These are phyloP conservation scores for Coniochaeta hoffmannii DNA, from an alignment of 2,329 filamentous ascomycete species.

Conservation along the genomic window DNA sequence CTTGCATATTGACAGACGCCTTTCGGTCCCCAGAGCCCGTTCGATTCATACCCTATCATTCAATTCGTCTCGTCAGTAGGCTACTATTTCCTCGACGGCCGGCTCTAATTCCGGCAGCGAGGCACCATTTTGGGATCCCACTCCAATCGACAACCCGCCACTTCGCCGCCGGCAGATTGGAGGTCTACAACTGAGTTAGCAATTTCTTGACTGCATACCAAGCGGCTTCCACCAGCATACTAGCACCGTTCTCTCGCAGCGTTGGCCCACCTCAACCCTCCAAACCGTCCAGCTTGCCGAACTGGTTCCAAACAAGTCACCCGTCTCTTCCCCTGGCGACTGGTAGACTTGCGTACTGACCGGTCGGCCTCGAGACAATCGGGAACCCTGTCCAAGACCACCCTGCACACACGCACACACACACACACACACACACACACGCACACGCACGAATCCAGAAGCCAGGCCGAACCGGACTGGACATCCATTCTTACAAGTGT, in stretches of 20 bases:
- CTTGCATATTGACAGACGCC: neutral
- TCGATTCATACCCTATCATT: neutral
- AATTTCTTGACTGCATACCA: neutral
- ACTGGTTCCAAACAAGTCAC: neutral
- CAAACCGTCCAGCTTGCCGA: neutral
- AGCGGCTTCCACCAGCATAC: neutral
- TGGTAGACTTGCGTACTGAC: conserved; percentile 10
- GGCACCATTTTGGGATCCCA: neutral
- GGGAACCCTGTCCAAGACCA: neutral
- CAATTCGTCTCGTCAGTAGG: neutral
- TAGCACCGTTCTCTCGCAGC: neutral
- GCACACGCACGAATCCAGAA: conserved; percentile 25
- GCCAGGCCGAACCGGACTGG: conserved; percentile 17
- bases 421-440: conserved; percentile 12
- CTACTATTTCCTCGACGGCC: neutral
- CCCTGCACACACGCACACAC: conserved; percentile 5
- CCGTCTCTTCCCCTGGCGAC: neutral
- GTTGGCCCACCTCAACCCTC: neutral
- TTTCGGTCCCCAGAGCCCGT: neutral
- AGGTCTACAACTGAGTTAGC: neutral
- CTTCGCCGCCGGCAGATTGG: neutral
- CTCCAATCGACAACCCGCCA: neutral
- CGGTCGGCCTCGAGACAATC: neutral
- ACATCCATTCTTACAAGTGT: conserved; percentile 16
- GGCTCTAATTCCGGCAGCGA: neutral